Evolutionary conservation across 371 early-diverging fungal genomes (phyloP).

Genomic region (Apophysomyces ossiformis): DNA sequence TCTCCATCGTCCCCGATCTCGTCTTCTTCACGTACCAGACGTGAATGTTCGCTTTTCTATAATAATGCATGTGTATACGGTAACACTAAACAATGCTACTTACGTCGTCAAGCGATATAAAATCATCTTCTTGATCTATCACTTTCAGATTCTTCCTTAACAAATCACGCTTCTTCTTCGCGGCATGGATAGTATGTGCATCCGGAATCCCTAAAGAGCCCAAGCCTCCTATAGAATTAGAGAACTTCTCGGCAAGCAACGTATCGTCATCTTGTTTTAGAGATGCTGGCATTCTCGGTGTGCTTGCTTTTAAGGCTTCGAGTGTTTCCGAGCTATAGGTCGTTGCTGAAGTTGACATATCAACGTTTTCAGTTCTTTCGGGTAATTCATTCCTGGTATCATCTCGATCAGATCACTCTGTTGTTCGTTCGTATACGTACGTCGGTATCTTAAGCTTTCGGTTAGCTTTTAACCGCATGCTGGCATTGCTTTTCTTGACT

Average conservation of each 20-base stretch:
- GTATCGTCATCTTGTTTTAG: conserved; percentile 30
- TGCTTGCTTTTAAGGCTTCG: conserved; percentile 38
- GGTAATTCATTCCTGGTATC: neutral
- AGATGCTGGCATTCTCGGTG: conserved; percentile 41
- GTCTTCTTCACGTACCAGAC: conserved; percentile 60
- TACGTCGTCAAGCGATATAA: conserved; percentile 43
- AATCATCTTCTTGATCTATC: conserved; percentile 44
- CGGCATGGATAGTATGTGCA: conserved; percentile 53
- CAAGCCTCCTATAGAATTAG: conserved; percentile 33
- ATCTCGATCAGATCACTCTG: neutral
- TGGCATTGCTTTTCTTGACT: conserved; percentile 42
- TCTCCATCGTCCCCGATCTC: conserved; percentile 59
- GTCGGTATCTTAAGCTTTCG: conserved; percentile 27
- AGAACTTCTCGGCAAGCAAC: conserved; percentile 50
- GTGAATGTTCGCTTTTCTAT: conserved; percentile 25
- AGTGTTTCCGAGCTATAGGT: conserved; percentile 37
- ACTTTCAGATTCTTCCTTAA: conserved; percentile 38
- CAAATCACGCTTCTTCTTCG: conserved; percentile 59
- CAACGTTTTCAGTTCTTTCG: conserved; percentile 11
- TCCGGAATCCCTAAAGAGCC: conserved; percentile 42
- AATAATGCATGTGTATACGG: neutral
- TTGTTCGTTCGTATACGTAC: conserved; percentile 15
- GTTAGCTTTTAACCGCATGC: conserved; percentile 19
- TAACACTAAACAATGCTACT: neutral
- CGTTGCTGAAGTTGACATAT: conserved; percentile 7